Conservation (phyloP, 768 basidiomycete genomes). For the Royoungia palumana region DNA sequence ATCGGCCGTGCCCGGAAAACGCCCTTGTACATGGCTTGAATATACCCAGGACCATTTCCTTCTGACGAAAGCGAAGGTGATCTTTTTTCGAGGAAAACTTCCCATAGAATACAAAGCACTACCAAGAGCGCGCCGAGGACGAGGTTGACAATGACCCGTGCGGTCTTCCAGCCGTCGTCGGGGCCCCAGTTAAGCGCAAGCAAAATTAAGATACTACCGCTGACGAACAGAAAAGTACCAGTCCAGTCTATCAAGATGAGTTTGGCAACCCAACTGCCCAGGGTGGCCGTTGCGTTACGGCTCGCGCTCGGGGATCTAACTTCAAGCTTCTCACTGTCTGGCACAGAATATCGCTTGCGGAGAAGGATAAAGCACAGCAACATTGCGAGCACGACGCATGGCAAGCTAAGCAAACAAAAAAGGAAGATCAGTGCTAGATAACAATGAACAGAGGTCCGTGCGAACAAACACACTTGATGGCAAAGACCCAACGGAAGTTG, state of each 20-base stretch:
- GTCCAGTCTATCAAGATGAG: conserved; percentile 44
- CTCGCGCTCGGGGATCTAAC: not conserved
- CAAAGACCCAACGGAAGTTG: conserved; percentile 54
- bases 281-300: not conserved
- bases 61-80: not conserved
- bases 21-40: conserved; percentile 9
- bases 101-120: conserved; percentile 41
- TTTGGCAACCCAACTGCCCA: conserved; percentile 25
- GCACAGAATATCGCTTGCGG: conserved; percentile 26
- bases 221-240: conserved; percentile 42
- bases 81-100: conserved; percentile 36
- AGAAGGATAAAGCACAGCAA: conserved; percentile 41
- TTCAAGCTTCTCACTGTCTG: conserved; percentile 13
- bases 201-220: conserved; percentile 43
- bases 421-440: not conserved
- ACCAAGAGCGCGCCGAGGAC: conserved; percentile 44
- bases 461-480: conserved; percentile 40
- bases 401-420: conserved; percentile 35
- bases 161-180: conserved; percentile 37
- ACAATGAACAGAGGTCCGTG: not conserved
- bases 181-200: conserved; percentile 53
- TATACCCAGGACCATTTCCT: not conserved
- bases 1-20: conserved; percentile 38
- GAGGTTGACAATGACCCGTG: conserved; percentile 46
- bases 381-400: conserved; percentile 35